Base-by-base conservation (phyloP, 169 alveolate genomes). In the Plasmodium gallinaceum region DNA sequence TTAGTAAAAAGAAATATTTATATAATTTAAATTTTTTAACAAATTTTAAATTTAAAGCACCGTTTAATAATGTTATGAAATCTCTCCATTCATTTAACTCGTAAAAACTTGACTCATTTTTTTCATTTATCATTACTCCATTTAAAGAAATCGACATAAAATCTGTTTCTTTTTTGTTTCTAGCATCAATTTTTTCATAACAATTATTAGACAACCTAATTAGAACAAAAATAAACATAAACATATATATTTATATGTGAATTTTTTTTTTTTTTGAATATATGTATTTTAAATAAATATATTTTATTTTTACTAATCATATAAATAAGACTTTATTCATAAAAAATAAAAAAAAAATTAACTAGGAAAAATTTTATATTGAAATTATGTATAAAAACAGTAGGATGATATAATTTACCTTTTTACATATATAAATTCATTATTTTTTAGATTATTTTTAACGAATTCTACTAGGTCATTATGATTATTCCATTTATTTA, bases 91-190 rank as follows among this genome's bases (percentile, higher is more conserved):
- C 89, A 60, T 48, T 65, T 0, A 78, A 18, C 46, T 78, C 89
- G 32, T 78, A 78, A 32, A 78, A 78, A 3, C 61, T 65, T 32
- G 89, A 64, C n/a, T 78, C 89, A 16, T 78, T 78, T 37, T 78
- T 78, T 45, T 78, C 89, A 60, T 78, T 78, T 22, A 69, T 62
- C 89, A 78, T 18, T 9, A 65, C 89, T 1, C 89, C 89, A 26
- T 69, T 43, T n/a, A 64, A 61, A 5, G 89, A 78, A 6, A 78
- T 78, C 5, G 89, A 78, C 58, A 78, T 48, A 14, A 78, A 26
- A 0, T 58, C 64, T 8, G 16, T 43, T 51, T 78, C 76, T 43
- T 43, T 65, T 20, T 78, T 78, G 18, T 14, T n/a, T n/a, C 68
- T 20, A 52, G 71, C 24, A 9, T 22, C 52, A 3, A 45, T 76